Conservation (phyloP, 2,329 filamentous ascomycete species). For the Microcyclosporella mali region DNA sequence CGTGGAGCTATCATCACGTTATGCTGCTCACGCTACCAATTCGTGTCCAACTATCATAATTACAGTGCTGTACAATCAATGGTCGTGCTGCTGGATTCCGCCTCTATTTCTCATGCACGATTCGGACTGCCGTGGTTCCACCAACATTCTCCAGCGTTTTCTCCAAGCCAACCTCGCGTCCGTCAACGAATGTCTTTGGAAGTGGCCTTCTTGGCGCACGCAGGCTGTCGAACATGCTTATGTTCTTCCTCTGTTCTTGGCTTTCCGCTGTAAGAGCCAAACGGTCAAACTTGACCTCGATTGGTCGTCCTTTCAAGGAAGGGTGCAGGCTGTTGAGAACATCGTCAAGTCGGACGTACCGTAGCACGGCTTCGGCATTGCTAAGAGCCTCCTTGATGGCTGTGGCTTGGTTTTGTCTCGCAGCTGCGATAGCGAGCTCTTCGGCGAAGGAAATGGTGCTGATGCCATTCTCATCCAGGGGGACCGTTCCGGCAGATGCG, state of each 20-base stretch:
- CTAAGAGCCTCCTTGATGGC: conserved; percentile 14
- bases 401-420: conserved; percentile 7
- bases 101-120: conserved; percentile 1
- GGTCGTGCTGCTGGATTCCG: too few species aligned
- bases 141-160: not conserved
- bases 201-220: conserved; percentile 3
- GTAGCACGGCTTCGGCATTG: conserved; percentile 10
- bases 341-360: conserved; percentile 18
- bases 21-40: too few species aligned
- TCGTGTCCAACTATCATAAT: too few species aligned
- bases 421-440: conserved; percentile 7
- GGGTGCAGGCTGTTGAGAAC: conserved; percentile 15
- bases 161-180: not conserved
- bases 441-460: conserved; percentile 12
- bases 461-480: conserved; percentile 6
- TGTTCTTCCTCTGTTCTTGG: conserved; percentile 5
- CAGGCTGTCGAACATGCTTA: conserved; percentile 9
- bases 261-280: conserved; percentile 1
- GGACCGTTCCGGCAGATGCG: conserved; percentile 2
- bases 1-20: too few species aligned
- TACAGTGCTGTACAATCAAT: too few species aligned
- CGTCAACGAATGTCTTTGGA: conserved; percentile 9
- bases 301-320: conserved; percentile 2
- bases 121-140: not conserved
- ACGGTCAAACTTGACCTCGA: conserved; percentile 16